Conservation (phyloP, 2,329 filamentous ascomycete species). For the Colletotrichum noveboracense region DNA sequence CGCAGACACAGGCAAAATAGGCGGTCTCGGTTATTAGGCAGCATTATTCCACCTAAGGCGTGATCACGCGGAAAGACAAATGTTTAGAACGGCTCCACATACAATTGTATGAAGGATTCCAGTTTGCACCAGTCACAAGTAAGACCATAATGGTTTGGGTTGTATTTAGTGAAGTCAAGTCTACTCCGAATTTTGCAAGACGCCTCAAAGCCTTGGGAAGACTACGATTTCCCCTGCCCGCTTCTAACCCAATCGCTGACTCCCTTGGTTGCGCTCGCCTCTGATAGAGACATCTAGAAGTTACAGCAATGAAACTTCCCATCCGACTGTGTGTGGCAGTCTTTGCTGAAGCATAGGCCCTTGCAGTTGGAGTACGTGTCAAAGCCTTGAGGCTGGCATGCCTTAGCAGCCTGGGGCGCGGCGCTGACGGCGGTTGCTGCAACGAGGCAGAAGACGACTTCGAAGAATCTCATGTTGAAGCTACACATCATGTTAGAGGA, state of each 20-base stretch:
- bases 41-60: accelerated
- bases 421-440: neutral
- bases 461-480: neutral
- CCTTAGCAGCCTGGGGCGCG: neutral
- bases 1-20: no score
- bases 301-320: neutral
- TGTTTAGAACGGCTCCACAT: neutral
- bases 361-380: neutral
- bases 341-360: neutral
- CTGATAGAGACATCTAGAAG: neutral
- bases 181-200: neutral
- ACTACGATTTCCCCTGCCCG: neutral
- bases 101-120: neutral
- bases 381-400: neutral
- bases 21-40: no score
- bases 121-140: neutral
- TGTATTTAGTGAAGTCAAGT: neutral
- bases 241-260: neutral
- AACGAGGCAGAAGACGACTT: neutral
- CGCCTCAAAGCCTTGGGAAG: neutral
- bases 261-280: neutral
- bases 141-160: neutral
- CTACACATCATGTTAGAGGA: neutral
- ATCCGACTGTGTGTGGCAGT: neutral
- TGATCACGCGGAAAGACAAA: neutral